Conservation (phyloP, 2,329 filamentous ascomycete genomes). For the Stagonosporopsis chrysanthemi region DNA sequence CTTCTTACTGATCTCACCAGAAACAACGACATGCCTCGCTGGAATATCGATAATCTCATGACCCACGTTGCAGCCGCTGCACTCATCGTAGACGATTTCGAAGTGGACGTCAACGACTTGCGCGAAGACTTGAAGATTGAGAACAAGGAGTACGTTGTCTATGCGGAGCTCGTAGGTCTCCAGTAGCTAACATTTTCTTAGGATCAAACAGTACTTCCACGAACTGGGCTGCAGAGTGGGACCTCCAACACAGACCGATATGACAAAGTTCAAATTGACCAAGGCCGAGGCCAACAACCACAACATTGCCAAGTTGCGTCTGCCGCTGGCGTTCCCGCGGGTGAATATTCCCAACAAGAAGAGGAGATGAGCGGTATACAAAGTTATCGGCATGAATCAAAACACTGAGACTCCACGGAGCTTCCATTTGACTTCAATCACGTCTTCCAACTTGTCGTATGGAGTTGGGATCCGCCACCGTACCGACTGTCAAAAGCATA, state of each 20-base stretch:
- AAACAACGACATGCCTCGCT: slow-evolving; percentile 68
- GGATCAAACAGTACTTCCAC: slow-evolving; percentile 72
- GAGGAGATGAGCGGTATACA: slow-evolving; percentile 22
- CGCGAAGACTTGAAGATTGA: slow-evolving; percentile 76
- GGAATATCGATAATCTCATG: slow-evolving; percentile 73
- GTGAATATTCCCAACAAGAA: slow-evolving; percentile 32
- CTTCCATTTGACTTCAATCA: slow-evolving; percentile 1
- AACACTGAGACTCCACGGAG: slow-evolving; percentile 8
- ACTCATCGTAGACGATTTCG: slow-evolving; percentile 75
- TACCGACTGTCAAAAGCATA: not conserved
- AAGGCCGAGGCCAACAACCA: slow-evolving; percentile 68
- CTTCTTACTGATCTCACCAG: slow-evolving; percentile 28
- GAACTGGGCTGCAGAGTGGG: slow-evolving; percentile 76
- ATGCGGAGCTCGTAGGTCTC: too few species aligned
- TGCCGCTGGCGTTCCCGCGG: slow-evolving; percentile 87
- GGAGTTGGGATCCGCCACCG: slow-evolving; percentile 2
- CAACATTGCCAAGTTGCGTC: slow-evolving; percentile 71
- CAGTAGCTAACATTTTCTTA: slow-evolving; percentile 29
- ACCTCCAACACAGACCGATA: slow-evolving; percentile 56
- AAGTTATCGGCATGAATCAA: slow-evolving; percentile 8
- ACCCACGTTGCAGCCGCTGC: slow-evolving; percentile 77
- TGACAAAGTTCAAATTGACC: slow-evolving; percentile 62
- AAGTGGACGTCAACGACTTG: slow-evolving; percentile 73
- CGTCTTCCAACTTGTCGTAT: not conserved
- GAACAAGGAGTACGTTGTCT: slow-evolving; percentile 62